Conservation (phyloP, 257 asterid genomes). For the Prunella vulgaris region DNA sequence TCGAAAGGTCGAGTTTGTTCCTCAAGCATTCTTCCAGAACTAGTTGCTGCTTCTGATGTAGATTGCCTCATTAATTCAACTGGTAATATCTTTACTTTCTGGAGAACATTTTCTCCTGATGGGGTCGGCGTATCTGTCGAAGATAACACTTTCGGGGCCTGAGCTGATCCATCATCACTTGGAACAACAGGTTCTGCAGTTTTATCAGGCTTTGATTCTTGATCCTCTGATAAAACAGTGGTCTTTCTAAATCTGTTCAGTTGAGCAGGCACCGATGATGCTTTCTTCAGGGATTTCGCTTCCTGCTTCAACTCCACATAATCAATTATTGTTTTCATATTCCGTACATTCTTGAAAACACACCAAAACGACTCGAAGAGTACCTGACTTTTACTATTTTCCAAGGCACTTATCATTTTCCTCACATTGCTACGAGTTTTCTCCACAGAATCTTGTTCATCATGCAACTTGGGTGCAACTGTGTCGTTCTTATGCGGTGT, state of each 20-base stretch:
- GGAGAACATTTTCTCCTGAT: conserved; percentile 17
- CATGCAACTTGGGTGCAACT: conserved; percentile 20
- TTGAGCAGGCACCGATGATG: too few species aligned
- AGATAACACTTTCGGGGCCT: neutral
- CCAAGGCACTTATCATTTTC: conserved; percentile 81
- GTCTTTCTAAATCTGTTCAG: conserved; percentile 35
- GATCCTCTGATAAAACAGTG: conserved; percentile 25
- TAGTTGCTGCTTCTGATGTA: conserved; percentile 33
- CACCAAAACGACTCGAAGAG: conserved; percentile 10
- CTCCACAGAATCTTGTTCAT: conserved; percentile 30
- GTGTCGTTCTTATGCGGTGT: conserved; percentile 18
- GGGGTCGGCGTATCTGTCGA: conserved; percentile 15
- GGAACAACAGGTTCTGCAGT: conserved; percentile 23
- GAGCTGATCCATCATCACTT: conserved; percentile 5
- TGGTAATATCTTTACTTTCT: conserved; percentile 16
- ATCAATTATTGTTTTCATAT: too few species aligned
- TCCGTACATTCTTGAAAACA: too few species aligned
- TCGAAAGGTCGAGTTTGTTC: conserved; percentile 23
- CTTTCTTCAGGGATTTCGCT: conserved; percentile 34
- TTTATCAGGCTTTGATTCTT: conserved; percentile 23
- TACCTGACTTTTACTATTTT: conserved; percentile 61
- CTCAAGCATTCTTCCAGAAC: conserved; percentile 35
- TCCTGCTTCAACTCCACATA: too few species aligned
- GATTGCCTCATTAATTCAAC: conserved; percentile 30
- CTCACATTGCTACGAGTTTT: conserved; percentile 50